Percentiles rank a stretch among this genome's conserved stretches.
These are phyloP conservation scores for Parachlorella kessleri DNA, from an alignment of 139 green algal species.

Conservation along the genomic window DNA sequence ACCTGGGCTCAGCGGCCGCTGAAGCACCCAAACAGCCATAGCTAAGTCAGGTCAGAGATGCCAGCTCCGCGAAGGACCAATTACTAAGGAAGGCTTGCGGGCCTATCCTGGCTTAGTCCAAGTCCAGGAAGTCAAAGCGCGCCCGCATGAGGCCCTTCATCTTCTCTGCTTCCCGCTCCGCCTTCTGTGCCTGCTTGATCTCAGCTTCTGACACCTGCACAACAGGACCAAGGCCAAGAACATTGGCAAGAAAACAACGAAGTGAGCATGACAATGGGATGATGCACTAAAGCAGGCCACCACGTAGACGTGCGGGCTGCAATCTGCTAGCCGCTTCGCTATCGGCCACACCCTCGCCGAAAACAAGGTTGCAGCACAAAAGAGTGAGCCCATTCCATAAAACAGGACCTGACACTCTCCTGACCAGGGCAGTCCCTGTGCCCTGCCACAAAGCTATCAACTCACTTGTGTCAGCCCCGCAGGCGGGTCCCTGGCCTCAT, in stretches of 20 bases:
- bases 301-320: too few relatives aligned
- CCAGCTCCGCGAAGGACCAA: too few relatives aligned
- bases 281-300: neutral
- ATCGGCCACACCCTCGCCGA: neutral
- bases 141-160: constrained; percentile 71
- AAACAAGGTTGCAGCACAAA: too few relatives aligned
- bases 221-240: neutral
- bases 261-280: neutral
- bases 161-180: constrained; percentile 70
- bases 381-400: too few relatives aligned
- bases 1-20: too few relatives aligned
- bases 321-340: neutral
- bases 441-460: too few relatives aligned
- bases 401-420: too few relatives aligned
- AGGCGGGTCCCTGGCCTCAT: constrained; percentile 55
- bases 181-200: constrained; percentile 71
- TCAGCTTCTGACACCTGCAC: constrained; percentile 53
- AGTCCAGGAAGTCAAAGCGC: constrained; percentile 79
- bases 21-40: too few relatives aligned
- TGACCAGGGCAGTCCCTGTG: too few relatives aligned
- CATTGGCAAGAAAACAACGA: neutral
- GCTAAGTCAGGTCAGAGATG: too few relatives aligned
- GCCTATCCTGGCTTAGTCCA: constrained; percentile 1
- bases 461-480: constrained; percentile 40
- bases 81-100: too few relatives aligned